A percentile compares a stretch with the other conserved stretches of the same genome.
Conservation (phyloP, 2,329 filamentous ascomycete species). For the Fusarium keratoplasticum region DNA sequence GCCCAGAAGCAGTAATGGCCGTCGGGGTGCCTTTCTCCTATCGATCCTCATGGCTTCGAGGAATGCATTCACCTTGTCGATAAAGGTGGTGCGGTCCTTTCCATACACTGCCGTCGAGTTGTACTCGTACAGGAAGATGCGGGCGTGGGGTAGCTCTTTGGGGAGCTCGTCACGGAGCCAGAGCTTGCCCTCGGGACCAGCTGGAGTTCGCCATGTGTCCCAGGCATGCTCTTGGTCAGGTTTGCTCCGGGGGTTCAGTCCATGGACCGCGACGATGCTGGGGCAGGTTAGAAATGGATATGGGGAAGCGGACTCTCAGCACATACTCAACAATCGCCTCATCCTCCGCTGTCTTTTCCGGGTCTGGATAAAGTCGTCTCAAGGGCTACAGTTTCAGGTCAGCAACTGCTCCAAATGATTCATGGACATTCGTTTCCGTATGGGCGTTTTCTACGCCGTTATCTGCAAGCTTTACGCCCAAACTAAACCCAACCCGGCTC, state of each 20-base stretch:
- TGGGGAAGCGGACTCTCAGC: accelerated
- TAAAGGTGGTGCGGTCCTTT: not conserved
- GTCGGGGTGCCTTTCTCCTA: not conserved
- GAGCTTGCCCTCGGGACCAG: not conserved
- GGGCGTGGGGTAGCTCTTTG: not conserved
- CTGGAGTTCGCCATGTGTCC: not conserved
- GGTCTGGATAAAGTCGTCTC: not conserved
- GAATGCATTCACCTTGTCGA: not conserved
- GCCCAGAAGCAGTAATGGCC: not conserved
- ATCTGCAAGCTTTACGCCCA: not conserved
- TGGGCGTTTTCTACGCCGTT: not conserved
- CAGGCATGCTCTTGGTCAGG: not conserved
- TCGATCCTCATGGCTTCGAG: not conserved
- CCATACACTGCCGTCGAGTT: not conserved
- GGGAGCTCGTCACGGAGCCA: not conserved
- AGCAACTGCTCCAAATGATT: not conserved
- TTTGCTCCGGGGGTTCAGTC: not conserved
- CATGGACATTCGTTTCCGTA: not conserved
- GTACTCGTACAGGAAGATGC: not conserved
- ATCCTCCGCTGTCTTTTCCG: not conserved
- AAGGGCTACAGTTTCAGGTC: not conserved
- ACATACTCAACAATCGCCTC: not conserved
- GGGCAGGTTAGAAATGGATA: not conserved
- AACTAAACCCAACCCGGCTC: not conserved
- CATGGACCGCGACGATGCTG: not conserved